Conservation (phyloP, 2,329 filamentous ascomycete genomes). For the Talaromyces islandicus region DNA sequence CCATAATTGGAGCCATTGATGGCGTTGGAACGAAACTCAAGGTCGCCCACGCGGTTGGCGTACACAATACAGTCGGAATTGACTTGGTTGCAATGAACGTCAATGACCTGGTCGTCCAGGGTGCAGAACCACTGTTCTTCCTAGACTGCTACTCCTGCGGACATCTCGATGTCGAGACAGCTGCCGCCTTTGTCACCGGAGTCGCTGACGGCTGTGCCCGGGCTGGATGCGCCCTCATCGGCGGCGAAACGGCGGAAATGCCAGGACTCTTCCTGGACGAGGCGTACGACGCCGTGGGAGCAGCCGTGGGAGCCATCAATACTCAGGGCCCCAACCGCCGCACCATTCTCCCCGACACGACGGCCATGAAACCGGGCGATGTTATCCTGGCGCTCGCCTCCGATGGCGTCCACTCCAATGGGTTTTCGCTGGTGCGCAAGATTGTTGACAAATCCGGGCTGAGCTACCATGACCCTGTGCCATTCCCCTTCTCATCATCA, state of each 20-base stretch:
- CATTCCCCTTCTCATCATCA: slow-evolving; percentile 56
- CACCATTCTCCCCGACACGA: slow-evolving; percentile 67
- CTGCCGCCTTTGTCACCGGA: slow-evolving; percentile 81
- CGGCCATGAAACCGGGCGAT: slow-evolving; percentile 74
- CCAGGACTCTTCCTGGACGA: slow-evolving; percentile 84
- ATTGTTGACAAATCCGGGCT: slow-evolving; percentile 72
- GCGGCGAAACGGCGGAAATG: slow-evolving; percentile 98
- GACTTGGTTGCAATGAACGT: slow-evolving; percentile 99
- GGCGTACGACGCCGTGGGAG: slow-evolving; percentile 89
- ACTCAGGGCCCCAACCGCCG: slow-evolving; percentile 45
- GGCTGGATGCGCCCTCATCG: slow-evolving; percentile 84
- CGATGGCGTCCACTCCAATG: slow-evolving; percentile 89
- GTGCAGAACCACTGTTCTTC: slow-evolving; percentile 91
- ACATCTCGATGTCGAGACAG: slow-evolving; percentile 70
- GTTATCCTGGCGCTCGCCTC: slow-evolving; percentile 80
- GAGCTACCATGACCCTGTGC: slow-evolving; percentile 64
- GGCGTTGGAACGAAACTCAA: slow-evolving; percentile 96
- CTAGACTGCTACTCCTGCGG: slow-evolving; percentile 97
- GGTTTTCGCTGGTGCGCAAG: slow-evolving; percentile 91
- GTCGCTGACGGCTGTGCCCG: slow-evolving; percentile 82
- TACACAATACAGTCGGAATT: slow-evolving; percentile 92
- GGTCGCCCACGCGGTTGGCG: slow-evolving; percentile 82
- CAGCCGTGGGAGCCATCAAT: slow-evolving; percentile 76
- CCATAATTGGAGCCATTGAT: slow-evolving; percentile 90
- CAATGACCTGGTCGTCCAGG: slow-evolving; percentile 94